Conservation (phyloP, 257 asterid genomes). For the Mitragyna speciosa region DNA sequence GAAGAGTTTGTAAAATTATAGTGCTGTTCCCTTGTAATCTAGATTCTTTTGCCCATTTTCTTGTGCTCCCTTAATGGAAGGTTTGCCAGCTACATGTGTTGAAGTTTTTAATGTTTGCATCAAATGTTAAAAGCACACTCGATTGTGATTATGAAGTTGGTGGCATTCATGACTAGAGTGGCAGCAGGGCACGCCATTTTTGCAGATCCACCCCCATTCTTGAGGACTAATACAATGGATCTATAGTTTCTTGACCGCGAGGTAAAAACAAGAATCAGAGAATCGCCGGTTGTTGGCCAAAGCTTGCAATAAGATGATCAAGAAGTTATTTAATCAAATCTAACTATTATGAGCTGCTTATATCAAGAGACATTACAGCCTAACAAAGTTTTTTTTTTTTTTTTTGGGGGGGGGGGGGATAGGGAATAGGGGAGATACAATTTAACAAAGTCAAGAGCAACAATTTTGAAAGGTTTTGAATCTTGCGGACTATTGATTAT, state of each 20-base stretch:
- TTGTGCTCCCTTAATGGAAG: conserved; percentile 1
- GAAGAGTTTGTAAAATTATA: neutral
- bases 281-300: neutral
- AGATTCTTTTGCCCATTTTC: neutral
- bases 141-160: neutral
- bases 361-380: no score
- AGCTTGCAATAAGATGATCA: no score
- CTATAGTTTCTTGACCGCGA: neutral
- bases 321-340: no score
- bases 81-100: conserved; percentile 1
- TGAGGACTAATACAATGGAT: neutral
- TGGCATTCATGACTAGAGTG: neutral
- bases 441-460: neutral
- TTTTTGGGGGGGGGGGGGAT: no score
- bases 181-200: neutral
- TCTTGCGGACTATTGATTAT: neutral
- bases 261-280: neutral
- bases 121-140: neutral
- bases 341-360: no score
- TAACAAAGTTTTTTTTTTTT: no score
- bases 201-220: neutral
- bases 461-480: neutral
- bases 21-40: neutral
- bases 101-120: neutral
- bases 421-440: neutral